Evolutionary conservation across 176 grass and related monocot genomes (phyloP), one percentile per base, ranked within the genome.

Genomic region (Triticum turgidum): DNA sequence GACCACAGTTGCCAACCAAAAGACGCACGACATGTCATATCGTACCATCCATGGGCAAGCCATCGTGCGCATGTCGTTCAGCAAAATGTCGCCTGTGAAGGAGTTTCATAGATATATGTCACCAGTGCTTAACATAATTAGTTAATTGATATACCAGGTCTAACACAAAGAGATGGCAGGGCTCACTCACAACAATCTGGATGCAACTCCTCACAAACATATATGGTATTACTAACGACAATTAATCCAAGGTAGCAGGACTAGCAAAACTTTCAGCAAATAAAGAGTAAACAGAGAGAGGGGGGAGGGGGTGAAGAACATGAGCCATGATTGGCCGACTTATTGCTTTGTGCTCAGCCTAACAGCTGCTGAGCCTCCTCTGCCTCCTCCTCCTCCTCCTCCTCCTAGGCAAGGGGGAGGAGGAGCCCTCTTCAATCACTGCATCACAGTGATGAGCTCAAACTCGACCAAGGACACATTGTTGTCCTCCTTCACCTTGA

Each of bases 401-500:
- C 21, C n/a, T 62, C 21, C 21, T 59, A 59, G 18, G 54, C 18
- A 5, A 56, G 41, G 44, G 4, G 54, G 54, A 59, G 54, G 54
- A 59, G 15, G 51, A 59, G 54, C 17, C 18, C 6, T 71, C 29
- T 49, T 25, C 41, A 21, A 58, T 76, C 24, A 51, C 73, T 54
- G 30, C 14, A 76, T 15, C 45, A 54, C 25, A 27, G 73, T 76
- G 24, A 76, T 18, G 44, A 32, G 45, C 45, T 76, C 73, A 76
- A 76, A 76, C 45, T 76, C 73, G 15, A 76, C 52, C 73, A 76
- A 9, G 44, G 73, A 76, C 45, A 76, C 24, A 27, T 76, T 76
- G 45, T 76, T 76, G 45, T 76, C 73, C 45, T 76, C 45, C 73
- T 76, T 76, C 25, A 76, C 73, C 73, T 32, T 76, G 25, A 76